phyloP scores from a whole-genome alignment of 257 asterid genomes.

The Fraxinus excelsior region DNA sequence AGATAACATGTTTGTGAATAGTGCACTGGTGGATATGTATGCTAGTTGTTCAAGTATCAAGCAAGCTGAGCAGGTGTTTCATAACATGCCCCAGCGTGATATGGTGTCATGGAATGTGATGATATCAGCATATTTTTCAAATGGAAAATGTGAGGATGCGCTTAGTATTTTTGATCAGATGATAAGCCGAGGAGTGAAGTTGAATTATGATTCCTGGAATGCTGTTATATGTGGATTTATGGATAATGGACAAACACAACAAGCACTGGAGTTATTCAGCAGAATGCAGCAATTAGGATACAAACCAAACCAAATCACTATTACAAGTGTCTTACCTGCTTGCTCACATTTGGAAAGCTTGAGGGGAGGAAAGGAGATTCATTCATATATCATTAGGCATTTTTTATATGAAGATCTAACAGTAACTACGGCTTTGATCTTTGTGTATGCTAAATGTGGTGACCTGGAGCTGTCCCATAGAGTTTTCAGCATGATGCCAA shows the following conservation, averaged over 20 bases:
- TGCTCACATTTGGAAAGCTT: slow-evolving; percentile 52
- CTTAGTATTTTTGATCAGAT: slow-evolving; percentile 43
- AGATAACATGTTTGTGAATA: slow-evolving; percentile 55
- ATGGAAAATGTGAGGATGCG: slow-evolving; percentile 57
- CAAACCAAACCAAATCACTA: slow-evolving; percentile 62
- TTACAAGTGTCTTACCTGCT: slow-evolving; percentile 55
- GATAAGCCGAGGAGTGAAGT: slow-evolving; percentile 45
- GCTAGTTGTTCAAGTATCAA: slow-evolving; percentile 61
- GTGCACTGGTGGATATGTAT: slow-evolving; percentile 74
- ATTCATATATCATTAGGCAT: slow-evolving; percentile 44
- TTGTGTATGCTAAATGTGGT: slow-evolving; percentile 70
- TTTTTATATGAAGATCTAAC: slow-evolving; percentile 43
- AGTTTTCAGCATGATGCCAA: slow-evolving; percentile 47
- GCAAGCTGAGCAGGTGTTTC: slow-evolving; percentile 55
- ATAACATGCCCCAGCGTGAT: slow-evolving; percentile 40
- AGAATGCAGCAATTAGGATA: slow-evolving; percentile 56
- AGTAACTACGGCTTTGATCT: slow-evolving; percentile 56
- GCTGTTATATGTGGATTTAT: slow-evolving; percentile 62
- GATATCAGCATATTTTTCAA: slow-evolving; percentile 63
- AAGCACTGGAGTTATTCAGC: slow-evolving; percentile 47
- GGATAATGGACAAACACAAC: slow-evolving; percentile 49
- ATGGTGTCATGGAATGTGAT: slow-evolving; percentile 62
- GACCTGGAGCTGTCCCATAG: slow-evolving; percentile 43
- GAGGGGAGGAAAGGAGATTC: slow-evolving; percentile 64
- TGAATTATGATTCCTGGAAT: slow-evolving; percentile 61